These are phyloP conservation scores for Daldinia loculata DNA, from an alignment of 495 filamentous ascomycete species.

Conservation along the genomic window DNA sequence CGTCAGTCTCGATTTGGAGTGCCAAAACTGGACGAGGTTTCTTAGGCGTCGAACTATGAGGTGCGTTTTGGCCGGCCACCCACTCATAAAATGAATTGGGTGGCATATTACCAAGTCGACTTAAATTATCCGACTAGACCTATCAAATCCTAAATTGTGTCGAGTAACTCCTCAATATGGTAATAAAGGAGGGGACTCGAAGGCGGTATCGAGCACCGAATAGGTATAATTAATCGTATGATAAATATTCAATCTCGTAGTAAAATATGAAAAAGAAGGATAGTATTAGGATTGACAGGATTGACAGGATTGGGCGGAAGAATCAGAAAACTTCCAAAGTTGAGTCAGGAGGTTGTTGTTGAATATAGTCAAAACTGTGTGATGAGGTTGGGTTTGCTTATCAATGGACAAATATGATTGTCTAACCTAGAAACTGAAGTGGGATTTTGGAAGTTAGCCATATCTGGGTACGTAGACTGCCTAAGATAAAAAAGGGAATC, in stretches of 20 bases:
- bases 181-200: not conserved
- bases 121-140: not conserved
- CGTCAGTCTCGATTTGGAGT: slow-evolving; percentile 51
- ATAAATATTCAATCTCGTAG: not conserved
- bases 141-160: not conserved
- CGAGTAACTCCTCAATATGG: not conserved
- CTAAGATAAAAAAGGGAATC: not conserved
- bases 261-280: not conserved
- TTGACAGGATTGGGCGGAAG: not conserved
- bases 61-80: slow-evolving; percentile 52
- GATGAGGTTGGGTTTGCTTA: not conserved
- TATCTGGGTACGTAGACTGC: not conserved
- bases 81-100: slow-evolving; percentile 51
- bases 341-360: not conserved
- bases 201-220: not conserved
- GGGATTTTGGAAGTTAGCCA: slow-evolving; percentile 1
- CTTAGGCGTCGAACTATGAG: slow-evolving; percentile 1
- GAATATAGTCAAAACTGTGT: not conserved
- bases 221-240: not conserved
- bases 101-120: slow-evolving; percentile 30
- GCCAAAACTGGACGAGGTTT: slow-evolving; percentile 41
- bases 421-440: slow-evolving; percentile 2
- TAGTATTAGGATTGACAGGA: not conserved
- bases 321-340: not conserved
- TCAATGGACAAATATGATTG: not conserved